Evolutionary conservation across 805 yeast species (phyloP).

Genomic region (Wickerhamiella occidentalis): DNA sequence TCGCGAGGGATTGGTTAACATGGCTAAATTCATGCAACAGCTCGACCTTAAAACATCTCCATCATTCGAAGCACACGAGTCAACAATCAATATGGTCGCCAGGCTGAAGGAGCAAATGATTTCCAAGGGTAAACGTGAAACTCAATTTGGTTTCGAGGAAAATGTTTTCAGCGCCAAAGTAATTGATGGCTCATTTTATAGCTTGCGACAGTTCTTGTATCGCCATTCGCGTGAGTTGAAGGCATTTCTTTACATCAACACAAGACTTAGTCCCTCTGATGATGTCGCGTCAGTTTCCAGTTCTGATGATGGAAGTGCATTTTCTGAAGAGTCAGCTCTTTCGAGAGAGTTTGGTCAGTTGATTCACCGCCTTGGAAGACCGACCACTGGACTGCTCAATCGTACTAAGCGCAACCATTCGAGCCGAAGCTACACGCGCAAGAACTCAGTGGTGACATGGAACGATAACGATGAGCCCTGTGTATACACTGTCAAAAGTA

Average conservation of each 20-base stretch:
- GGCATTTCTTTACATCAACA: background rate
- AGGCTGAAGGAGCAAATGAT: background rate
- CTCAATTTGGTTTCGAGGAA: background rate
- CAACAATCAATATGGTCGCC: background rate
- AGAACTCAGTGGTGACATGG: constrained; percentile 1
- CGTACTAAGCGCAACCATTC: background rate
- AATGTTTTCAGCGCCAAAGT: background rate
- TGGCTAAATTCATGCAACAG: constrained; percentile 9
- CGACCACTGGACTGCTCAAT: background rate
- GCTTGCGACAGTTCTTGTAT: constrained; percentile 1
- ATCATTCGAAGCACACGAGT: background rate
- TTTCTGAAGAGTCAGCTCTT: background rate
- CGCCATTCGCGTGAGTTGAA: constrained; percentile 7
- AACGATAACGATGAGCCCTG: background rate
- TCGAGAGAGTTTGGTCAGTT: background rate
- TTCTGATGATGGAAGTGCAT: background rate
- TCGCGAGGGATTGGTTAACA: background rate
- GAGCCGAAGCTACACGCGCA: constrained; percentile 4
- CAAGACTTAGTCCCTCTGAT: background rate
- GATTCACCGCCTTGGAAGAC: background rate
- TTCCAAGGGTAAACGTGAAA: background rate
- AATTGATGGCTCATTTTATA: background rate
- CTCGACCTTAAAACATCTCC: background rate
- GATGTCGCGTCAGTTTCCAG: background rate
- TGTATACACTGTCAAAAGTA: background rate